Evolutionary conservation across 1,284 basidiomycete genomes (phyloP), one percentile per base, ranked within the genome.

Genomic region (Malassezia slooffiae): DNA sequence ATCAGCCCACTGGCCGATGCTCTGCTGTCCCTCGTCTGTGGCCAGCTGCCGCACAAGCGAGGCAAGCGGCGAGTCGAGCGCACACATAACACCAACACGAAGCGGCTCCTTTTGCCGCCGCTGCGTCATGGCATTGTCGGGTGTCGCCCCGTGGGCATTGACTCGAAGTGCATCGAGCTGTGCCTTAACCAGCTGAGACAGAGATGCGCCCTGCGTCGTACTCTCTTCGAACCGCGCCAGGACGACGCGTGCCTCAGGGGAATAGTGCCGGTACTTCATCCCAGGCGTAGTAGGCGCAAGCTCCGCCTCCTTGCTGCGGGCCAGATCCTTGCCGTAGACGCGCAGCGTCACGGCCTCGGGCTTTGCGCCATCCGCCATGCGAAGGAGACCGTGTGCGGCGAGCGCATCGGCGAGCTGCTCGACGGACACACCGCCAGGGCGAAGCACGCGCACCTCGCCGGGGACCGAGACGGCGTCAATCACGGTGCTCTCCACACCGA

Each of bases 261-360:
- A 85, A 70, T 99, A 99, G 72, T 99, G 93, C 39, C 84, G 78
- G 70, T 99, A 99, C 72, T 99, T 99, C 90, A 96, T 95, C n/a
- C 93, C 93, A 0, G 93, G 93, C 0, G 93, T 97, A 1, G 87
- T 90, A 2, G 91, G 91, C 21, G 62, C 57, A 23, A 42, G 45
- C 34, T 66, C 61, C 23, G 54, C 43, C 21, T 50, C 41, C 1
- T 30, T 35, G 29, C 55, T 58, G 8, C 58, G 49, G 23, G 51
- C 54, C 51, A 64, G 50, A 27, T 67, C 58, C 50, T 58, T 59
- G 5, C 66, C 66, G 34, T 65, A 69, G 10, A 69, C 61, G 9
- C 56, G 31, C 13, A 64, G 27, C n/a, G 41, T 44, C 10, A 60
- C 45, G 2, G 36, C 29, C 2, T 36, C 26, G 9, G 37, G 27